Base-by-base conservation (phyloP, 2,329 filamentous ascomycete genomes). In the Conoideocrella luteorostrata region DNA sequence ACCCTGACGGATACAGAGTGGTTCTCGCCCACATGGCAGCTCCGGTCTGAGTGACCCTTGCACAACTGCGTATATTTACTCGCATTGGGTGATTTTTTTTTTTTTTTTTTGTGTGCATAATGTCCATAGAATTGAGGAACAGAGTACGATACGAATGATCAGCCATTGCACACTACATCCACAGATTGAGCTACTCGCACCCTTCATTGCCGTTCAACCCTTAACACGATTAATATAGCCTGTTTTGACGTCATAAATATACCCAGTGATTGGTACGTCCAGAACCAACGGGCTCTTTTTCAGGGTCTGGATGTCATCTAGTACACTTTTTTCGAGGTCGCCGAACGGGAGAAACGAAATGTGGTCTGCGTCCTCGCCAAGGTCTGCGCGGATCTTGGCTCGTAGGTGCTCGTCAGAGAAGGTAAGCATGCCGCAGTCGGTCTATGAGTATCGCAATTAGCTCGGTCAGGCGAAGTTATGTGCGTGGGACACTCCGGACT, bases 181-280 rank as follows among this genome's bases (percentile, higher is more conserved):
- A n/a, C n/a, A n/a, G n/a, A n/a, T n/a, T n/a, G n/a, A n/a, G n/a
- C n/a, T n/a, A n/a, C n/a, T n/a, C n/a, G n/a, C n/a, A n/a, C n/a
- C n/a, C n/a, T n/a, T n/a, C n/a, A n/a, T n/a, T n/a, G n/a, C n/a
- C n/a, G n/a, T n/a, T n/a, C n/a, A n/a, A n/a, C n/a, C n/a, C n/a
- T n/a, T 34, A 11, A 65, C 55, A 43, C 56, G 55, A 34, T 60
- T 54, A 43, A 66, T 60, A 60, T 70, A 81, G 0, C 86, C 86
- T 1, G 77, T 88, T 68, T 86, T 79, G 33, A 90, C 83, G 54
- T 89, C 81, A 64, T 89, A 90, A 2, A 90, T 65, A 77, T 85
- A 91, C 1, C 86, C 86, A 5, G 76, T 84, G 36, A 90, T 71
- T 0, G 65, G 64, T 4, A 86, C 73, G 21, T 80, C 69, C 17